Evolutionary conservation across 2,329 filamentous ascomycete genomes (phyloP).

Genomic region (Pezicula neosporulosa): DNA sequence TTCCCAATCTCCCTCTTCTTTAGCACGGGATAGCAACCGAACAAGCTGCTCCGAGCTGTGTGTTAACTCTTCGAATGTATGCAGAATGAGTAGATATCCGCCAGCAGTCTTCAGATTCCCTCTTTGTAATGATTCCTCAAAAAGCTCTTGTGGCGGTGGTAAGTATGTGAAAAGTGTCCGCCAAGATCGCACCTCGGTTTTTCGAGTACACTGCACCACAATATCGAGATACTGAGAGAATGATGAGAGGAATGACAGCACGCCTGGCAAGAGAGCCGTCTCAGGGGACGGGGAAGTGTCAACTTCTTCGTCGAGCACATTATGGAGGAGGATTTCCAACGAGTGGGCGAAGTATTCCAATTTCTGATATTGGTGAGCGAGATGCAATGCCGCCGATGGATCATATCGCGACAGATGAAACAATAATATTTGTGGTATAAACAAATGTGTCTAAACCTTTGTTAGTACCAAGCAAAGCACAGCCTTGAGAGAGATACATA

Average conservation of each 20-base stretch:
- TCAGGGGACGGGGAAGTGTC: constrained; percentile 65
- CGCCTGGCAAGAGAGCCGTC: constrained; percentile 60
- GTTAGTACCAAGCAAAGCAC: constrained; percentile 7
- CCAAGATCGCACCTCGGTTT: constrained; percentile 95
- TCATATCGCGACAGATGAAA: constrained; percentile 74
- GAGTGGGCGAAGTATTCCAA: constrained; percentile 92
- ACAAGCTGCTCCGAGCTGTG: constrained; percentile 75
- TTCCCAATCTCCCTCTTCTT: constrained; percentile 87
- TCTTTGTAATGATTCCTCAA: constrained; percentile 84
- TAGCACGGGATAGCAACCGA: constrained; percentile 75
- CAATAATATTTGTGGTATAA: constrained; percentile 82
- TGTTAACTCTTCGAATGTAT: constrained; percentile 71
- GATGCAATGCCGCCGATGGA: constrained; percentile 73
- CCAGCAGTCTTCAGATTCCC: constrained; percentile 92
- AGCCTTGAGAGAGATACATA: constrained; percentile 41
- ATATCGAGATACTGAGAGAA: constrained; percentile 90
- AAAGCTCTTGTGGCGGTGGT: constrained; percentile 85
- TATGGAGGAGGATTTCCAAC: constrained; percentile 86
- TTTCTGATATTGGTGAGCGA: constrained; percentile 82
- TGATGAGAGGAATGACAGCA: constrained; percentile 63
- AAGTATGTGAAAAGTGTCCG: constrained; percentile 88
- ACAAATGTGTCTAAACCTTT: constrained; percentile 72
- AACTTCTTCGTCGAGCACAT: constrained; percentile 91
- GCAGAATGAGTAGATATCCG: constrained; percentile 91
- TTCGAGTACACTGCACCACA: constrained; percentile 92